These are phyloP conservation scores for Apiospora hydei DNA, from an alignment of 2,329 filamentous ascomycete species.

Conservation along the genomic window DNA sequence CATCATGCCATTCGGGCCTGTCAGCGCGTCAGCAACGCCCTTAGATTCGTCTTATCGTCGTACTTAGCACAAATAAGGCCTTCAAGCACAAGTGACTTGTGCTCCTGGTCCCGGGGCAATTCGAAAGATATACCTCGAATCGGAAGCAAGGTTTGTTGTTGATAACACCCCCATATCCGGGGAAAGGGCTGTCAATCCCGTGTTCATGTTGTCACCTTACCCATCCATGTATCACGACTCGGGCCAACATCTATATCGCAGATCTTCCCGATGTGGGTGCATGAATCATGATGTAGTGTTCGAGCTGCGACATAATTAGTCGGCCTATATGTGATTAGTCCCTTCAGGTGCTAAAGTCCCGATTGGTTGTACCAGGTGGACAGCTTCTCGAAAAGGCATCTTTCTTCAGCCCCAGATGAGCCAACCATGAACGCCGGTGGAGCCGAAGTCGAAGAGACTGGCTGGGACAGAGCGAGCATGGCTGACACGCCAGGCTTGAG, in stretches of 20 bases:
- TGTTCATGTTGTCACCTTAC: background rate
- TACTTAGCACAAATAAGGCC: background rate
- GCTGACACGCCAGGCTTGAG: background rate
- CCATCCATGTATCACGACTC: background rate
- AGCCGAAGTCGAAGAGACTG: background rate
- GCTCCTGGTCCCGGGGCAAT: background rate
- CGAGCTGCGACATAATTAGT: background rate
- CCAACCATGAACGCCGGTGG: background rate
- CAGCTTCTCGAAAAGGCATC: background rate
- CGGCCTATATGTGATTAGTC: background rate
- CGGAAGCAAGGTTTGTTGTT: background rate
- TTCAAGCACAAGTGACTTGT: background rate
- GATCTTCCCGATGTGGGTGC: background rate
- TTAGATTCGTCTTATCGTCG: background rate
- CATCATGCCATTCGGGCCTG: background rate
- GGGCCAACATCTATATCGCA: background rate
- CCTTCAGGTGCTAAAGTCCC: background rate
- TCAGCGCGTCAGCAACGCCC: conserved; percentile 4
- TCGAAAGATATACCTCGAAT: background rate
- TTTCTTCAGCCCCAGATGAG: background rate
- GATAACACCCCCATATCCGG: background rate
- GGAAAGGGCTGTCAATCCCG: background rate
- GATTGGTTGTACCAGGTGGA: background rate
- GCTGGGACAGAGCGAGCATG: background rate
- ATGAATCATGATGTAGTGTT: background rate